Evolutionary conservation across 371 early-diverging fungal species (phyloP).

Genomic region (Apophysomyces ossiformis): DNA sequence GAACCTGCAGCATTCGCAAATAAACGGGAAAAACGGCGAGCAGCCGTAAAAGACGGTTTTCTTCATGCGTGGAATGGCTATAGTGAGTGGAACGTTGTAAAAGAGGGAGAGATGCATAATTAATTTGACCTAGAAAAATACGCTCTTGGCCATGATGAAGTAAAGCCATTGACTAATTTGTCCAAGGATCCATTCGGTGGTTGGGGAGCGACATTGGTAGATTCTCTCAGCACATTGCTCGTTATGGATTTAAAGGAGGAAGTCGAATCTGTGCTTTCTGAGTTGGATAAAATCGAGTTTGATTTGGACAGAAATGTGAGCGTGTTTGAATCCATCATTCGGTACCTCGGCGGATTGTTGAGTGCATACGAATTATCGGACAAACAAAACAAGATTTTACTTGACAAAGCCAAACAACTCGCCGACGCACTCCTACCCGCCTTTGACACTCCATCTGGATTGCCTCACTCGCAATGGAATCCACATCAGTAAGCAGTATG

Average conservation of each 20-base stretch:
- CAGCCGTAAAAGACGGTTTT: slow-evolving; percentile 36
- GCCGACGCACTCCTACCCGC: slow-evolving; percentile 58
- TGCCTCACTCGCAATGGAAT: slow-evolving; percentile 57
- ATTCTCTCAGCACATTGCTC: slow-evolving; percentile 79
- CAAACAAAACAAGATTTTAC: slow-evolving; percentile 32
- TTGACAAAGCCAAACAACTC: slow-evolving; percentile 57
- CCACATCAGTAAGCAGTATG: slow-evolving; percentile 31
- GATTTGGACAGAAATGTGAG: slow-evolving; percentile 49
- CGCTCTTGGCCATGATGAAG: slow-evolving; percentile 64
- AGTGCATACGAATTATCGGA: slow-evolving; percentile 77
- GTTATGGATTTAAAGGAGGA: slow-evolving; percentile 80
- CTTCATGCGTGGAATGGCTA: slow-evolving; percentile 13
- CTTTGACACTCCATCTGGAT: slow-evolving; percentile 66
- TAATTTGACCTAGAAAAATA: slow-evolving; percentile 32
- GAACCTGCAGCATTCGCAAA: slow-evolving; percentile 23
- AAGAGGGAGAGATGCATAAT: neutral
- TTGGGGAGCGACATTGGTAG: slow-evolving; percentile 79
- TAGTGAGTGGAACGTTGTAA: neutral
- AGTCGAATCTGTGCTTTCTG: slow-evolving; percentile 62
- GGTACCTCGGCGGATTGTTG: slow-evolving; percentile 87
- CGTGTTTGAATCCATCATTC: slow-evolving; percentile 90
- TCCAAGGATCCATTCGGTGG: slow-evolving; percentile 73
- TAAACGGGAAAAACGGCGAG: slow-evolving; percentile 30
- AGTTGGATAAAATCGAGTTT: slow-evolving; percentile 58
- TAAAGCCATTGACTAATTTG: slow-evolving; percentile 50